Evolutionary conservation across 345 rosid genomes (phyloP), one percentile per base, ranked within the genome.

Genomic region (Gossypium mustelinum): DNA sequence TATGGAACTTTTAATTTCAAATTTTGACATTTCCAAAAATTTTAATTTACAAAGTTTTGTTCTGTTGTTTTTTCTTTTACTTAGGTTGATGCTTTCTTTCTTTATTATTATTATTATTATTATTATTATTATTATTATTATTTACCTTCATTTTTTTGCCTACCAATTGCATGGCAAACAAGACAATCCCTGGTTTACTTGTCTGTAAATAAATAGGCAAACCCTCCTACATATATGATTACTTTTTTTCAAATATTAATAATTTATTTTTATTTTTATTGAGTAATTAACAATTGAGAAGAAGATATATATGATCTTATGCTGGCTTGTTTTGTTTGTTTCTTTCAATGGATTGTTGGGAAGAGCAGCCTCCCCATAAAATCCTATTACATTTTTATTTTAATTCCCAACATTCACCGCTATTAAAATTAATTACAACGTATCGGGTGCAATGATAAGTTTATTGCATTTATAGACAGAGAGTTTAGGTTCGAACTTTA

Each of bases 121-220:
- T 20, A 20, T 20, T 20, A 20, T 20, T 20, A 20, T 20, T 20
- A 20, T 20, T 20, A 20, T 20, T 20, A 20, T 20, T 27, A 3
- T 27, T 34, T 4, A 34, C 48, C n/a, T 54, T 51, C 52, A 45
- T 59, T 70, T 9, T 17, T 57, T 55, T 71, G 89, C 76, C 84
- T 67, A 75, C 50, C 76, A 69, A 80, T 70, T 58, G 80, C 77
- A 81, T 75, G 86, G 86, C 88, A 84, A n/a, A 22, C 79, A 77
- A 74, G 74, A 70, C 79, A 74, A 47, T 68, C 60, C 68, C 68
- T 80, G 55, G 87, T 82, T 84, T 70, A 74, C 27, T 81, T 86
- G 92, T 88, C 92, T 86, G 87, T 70, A 39, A 70, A 84, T 84
- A 79, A 73, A 86, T 67, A 82, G 84, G 85, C 87, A 84, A 25